Evolutionary conservation across 768 basidiomycete species (phyloP), one percentile per base, ranked within the genome.

Genomic region (Pleurotus eryngii): DNA sequence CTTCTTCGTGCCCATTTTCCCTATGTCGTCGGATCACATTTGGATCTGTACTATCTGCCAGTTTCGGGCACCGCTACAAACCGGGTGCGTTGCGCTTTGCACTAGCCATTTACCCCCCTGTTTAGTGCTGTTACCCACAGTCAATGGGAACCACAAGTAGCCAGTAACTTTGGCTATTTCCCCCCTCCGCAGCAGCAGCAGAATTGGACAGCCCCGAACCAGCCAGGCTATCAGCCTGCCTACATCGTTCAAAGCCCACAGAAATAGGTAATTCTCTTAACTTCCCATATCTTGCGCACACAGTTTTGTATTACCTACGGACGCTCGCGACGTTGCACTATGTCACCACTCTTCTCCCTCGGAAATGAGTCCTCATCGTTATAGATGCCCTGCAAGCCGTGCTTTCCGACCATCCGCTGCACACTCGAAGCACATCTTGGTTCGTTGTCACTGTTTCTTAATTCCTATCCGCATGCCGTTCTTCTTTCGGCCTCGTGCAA

Each of bases 11-110:
- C 89, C 86, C 20, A 70, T 92, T 56, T 69, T 91, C 43, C 89
- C 89, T 1, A 72, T 90, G 63, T 78, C 70, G 20, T 79, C 79
- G 48, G 80, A 80, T 55, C 81, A 80, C 55, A 71, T 91, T 50
- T 90, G 89, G 86, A 65, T 85, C 57, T 92, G 89, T 69, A 76
- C 75, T 20, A 88, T 86, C 58, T 92, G 89, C 65, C 82, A 85
- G 57, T 87, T 87, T 78, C 77, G 74, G 58, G 75, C 80, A 8
- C 76, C 78, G 2, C 73, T 78, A 63, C 78, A 79, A 63, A 67
- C 72, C 57, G 79, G 77, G 85, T 86, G 51, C 61, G 81, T 49
- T 8, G 22, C 46, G 2, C 54, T 30, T 45, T 49, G 45, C 38
- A 30, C 37, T 20, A 24, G 17, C 48, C 46, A 24, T n/a, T 48